phyloP scores from a whole-genome alignment of 768 basidiomycete species.

The Daedaleopsis nitida region DNA sequence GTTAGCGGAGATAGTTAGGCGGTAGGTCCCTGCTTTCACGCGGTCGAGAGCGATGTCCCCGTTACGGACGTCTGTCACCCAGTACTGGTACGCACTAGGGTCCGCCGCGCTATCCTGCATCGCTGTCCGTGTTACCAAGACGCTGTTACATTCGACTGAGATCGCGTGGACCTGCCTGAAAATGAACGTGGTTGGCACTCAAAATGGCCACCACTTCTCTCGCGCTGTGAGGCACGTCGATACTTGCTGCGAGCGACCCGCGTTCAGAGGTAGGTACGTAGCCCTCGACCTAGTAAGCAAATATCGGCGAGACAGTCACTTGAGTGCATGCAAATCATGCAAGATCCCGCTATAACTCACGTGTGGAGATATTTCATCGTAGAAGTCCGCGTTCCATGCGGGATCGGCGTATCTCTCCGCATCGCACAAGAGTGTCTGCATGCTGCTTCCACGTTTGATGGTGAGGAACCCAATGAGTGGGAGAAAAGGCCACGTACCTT shows the following conservation, averaged over 20 bases:
- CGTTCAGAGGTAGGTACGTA: slow-evolving; percentile 25
- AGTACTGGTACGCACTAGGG: slow-evolving; percentile 30
- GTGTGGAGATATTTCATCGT: slow-evolving; percentile 30
- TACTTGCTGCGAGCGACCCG: slow-evolving; percentile 21
- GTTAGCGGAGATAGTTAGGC: slow-evolving; percentile 28
- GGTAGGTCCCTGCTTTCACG: slow-evolving; percentile 31
- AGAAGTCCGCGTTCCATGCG: slow-evolving; percentile 29
- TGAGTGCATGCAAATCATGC: not conserved
- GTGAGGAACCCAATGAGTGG: not conserved
- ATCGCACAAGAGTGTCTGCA: slow-evolving; percentile 24
- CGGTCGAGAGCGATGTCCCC: slow-evolving; percentile 23
- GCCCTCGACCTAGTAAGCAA: slow-evolving; percentile 15
- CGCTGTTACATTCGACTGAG: not conserved
- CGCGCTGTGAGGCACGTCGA: slow-evolving; percentile 23
- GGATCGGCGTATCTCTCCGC: slow-evolving; percentile 30
- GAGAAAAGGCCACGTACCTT: slow-evolving; percentile 1
- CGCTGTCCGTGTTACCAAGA: not conserved
- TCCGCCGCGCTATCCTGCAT: slow-evolving; percentile 27
- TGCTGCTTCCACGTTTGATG: not conserved
- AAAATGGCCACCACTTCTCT: slow-evolving; percentile 24
- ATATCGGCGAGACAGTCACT: not conserved
- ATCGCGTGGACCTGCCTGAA: slow-evolving; percentile 18
- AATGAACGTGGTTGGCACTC: slow-evolving; percentile 26
- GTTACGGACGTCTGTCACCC: slow-evolving; percentile 20
- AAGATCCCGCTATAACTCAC: slow-evolving; percentile 4